phyloP scores from a whole-genome alignment of 345 rosid species.

The Citrus inodora region DNA sequence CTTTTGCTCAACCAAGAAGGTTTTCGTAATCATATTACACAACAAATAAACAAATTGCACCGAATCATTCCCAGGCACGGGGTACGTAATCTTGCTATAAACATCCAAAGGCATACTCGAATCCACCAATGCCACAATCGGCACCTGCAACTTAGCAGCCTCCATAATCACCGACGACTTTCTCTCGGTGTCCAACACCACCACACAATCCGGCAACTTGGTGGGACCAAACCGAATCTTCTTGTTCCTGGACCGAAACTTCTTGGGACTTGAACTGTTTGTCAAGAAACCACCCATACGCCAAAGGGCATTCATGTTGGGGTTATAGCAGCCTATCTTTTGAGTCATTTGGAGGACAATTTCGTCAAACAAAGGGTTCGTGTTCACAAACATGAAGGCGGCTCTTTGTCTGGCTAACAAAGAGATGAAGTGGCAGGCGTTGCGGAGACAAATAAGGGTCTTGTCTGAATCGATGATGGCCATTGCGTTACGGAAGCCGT shows the following conservation, averaged over 20 bases:
- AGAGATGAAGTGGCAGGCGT: slow-evolving; percentile 73
- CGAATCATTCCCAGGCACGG: slow-evolving; percentile 89
- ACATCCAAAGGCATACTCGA: slow-evolving; percentile 79
- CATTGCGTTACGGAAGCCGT: slow-evolving; percentile 65
- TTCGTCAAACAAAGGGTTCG: slow-evolving; percentile 86
- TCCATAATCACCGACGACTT: slow-evolving; percentile 80
- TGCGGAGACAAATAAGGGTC: slow-evolving; percentile 87
- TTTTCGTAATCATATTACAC: slow-evolving; percentile 90
- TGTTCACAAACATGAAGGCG: slow-evolving; percentile 78
- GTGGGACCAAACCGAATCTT: slow-evolving; percentile 82
- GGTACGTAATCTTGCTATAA: slow-evolving; percentile 73
- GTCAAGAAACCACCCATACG: slow-evolving; percentile 82
- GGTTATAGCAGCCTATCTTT: slow-evolving; percentile 63
- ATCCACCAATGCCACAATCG: slow-evolving; percentile 85
- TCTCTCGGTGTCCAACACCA: slow-evolving; percentile 82
- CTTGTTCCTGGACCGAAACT: slow-evolving; percentile 82
- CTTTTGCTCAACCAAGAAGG: slow-evolving; percentile 76
- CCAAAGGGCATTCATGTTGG: slow-evolving; percentile 61
- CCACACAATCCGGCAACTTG: slow-evolving; percentile 84
- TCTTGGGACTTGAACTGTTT: slow-evolving; percentile 88
- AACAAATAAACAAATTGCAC: slow-evolving; percentile 92
- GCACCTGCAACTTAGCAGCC: slow-evolving; percentile 77
- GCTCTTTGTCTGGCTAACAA: slow-evolving; percentile 56
- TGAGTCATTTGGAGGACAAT: slow-evolving; percentile 76
- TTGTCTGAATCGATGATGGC: slow-evolving; percentile 80